phyloP scores from a whole-genome alignment of 192 early-diverging fungal species.

The Entomortierella chlamydospora region DNA sequence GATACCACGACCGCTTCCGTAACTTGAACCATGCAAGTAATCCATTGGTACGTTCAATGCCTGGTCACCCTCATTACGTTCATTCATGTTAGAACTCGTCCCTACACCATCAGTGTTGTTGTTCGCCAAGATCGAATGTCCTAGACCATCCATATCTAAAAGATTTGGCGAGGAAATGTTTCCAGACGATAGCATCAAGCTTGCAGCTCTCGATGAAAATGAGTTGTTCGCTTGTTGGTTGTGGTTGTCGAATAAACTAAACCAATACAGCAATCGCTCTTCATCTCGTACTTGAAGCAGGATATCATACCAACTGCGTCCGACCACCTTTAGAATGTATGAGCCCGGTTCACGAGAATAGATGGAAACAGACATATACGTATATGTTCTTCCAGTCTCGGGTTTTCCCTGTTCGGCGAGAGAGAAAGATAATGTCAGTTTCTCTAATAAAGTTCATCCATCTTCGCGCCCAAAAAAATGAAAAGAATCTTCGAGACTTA shows the following conservation, averaged over 20 bases:
- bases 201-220: background rate
- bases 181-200: background rate
- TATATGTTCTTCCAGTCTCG: constrained; percentile 37
- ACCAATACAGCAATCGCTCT: constrained; percentile 38
- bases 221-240: background rate
- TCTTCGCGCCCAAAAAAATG: background rate
- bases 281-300: constrained; percentile 47
- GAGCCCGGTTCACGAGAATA: constrained; percentile 27
- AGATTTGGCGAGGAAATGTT: constrained; percentile 1
- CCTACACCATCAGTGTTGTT: background rate
- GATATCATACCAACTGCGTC: constrained; percentile 17
- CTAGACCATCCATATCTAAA: background rate
- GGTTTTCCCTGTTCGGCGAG: constrained; percentile 29
- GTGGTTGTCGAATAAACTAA: constrained; percentile 36
- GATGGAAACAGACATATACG: constrained; percentile 20
- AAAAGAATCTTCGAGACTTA: constrained; percentile 17
- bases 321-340: constrained; percentile 30
- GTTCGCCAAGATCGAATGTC: background rate
- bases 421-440: background rate
- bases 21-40: too few species aligned
- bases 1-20: too few species aligned
- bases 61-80: background rate
- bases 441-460: background rate
- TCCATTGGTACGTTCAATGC: background rate
- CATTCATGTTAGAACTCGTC: background rate